Conservation (phyloP, 179 eudicot genomes). For the Vitellaria paradoxa region DNA sequence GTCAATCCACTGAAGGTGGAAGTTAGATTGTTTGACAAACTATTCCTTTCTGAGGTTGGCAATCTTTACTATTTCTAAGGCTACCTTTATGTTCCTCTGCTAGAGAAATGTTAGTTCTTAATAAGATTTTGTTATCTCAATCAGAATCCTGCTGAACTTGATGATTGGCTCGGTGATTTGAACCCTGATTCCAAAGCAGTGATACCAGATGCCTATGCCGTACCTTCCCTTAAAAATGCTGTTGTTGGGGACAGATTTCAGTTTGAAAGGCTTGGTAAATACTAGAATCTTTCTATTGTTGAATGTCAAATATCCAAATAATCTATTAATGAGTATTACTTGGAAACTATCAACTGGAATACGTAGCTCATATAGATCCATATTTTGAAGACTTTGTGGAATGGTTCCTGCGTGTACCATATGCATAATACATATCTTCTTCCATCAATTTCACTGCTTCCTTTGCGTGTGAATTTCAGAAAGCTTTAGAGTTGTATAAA, state of each 20-base stretch:
- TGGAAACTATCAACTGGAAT: not conserved
- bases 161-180: slow-evolving; percentile 84
- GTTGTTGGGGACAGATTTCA: slow-evolving; percentile 75
- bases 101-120: not conserved
- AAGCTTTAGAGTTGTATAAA: no score
- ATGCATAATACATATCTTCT: no score
- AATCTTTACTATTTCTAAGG: slow-evolving; percentile 4
- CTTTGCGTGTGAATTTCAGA: no score
- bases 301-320: not conserved
- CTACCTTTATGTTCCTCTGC: not conserved
- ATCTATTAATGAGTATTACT: not conserved
- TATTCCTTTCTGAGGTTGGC: slow-evolving; percentile 81
- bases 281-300: not conserved
- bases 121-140: slow-evolving; percentile 2
- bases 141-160: slow-evolving; percentile 89
- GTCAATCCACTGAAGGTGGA: slow-evolving; percentile 84
- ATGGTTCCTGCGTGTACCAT: no score
- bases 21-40: slow-evolving; percentile 84
- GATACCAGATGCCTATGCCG: slow-evolving; percentile 70
- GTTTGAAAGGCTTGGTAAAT: slow-evolving; percentile 92
- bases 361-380: not conserved
- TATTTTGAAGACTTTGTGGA: not conserved
- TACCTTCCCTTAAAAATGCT: slow-evolving; percentile 53
- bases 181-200: slow-evolving; percentile 73
- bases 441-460: no score